Base-by-base conservation (phyloP, 345 rosid species). In the Euphorbia peplus region DNA sequence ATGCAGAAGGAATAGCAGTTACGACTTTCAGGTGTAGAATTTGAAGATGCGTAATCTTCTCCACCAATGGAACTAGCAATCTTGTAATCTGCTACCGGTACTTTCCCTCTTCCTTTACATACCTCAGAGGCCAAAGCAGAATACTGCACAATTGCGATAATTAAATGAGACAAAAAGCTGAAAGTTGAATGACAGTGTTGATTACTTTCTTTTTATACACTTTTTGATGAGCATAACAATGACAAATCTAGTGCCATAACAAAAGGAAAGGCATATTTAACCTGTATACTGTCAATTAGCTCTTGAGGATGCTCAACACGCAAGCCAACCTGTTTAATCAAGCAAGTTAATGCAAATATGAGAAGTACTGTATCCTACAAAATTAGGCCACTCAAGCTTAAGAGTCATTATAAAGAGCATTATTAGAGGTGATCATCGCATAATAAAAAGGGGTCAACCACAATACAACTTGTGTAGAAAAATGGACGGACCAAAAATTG, bases 1-100 rank as follows among this genome's bases (percentile, higher is more conserved):
- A 93, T 91, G 87, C 98, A 93, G 77, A 93, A 93, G 75, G 98
- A 93, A 84, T 93, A 93, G 79, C 96, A 93, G 80, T 91, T 87
- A 69, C 85, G 90, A 73, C 46, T 75, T 63, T 66, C 66, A 53
- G 75, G 30, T 57, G 46, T 73, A 26, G 62, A 32, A 73, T 69
- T 69, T 59, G 73, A 56, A 4, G 82, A 52, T 12, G 76, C 37
- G 8, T 83, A 78, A 26, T 69, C 79, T 68, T 80, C 66, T 2
- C 73, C 73, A 66, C 76, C 70, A 61, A 90, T 82, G 75, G 85
- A 83, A 59, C 83, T 88, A 67, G 80, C 92, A 71, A 93, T 87
- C 79, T 89, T 91, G 83, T 93, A 93, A 77, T 93, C 98, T 52
- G 96, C 97, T 53, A 91, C 97, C 63, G 97, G 96, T 28, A 93